These are phyloP conservation scores for Chlorokybus atmophyticus DNA, from an alignment of 139 green algal species.

Conservation along the genomic window DNA sequence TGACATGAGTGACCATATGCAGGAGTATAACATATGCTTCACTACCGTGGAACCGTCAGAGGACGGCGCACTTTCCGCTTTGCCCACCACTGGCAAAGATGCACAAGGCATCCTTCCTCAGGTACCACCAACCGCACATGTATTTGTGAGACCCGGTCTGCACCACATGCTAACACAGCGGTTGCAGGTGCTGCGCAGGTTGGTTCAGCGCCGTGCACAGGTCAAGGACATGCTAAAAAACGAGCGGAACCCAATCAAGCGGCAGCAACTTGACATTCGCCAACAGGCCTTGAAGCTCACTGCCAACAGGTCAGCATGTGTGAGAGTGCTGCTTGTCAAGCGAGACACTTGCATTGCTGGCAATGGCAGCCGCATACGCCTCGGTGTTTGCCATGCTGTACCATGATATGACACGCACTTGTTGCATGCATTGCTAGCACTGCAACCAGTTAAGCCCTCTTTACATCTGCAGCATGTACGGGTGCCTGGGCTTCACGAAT, in stretches of 20 bases:
- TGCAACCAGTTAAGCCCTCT: too few relatives aligned
- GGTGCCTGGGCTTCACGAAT: constrained; percentile 86
- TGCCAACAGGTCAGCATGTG: constrained; percentile 82
- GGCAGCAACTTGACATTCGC: constrained; percentile 62
- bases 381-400: too few relatives aligned
- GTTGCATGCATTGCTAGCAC: too few relatives aligned
- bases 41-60: constrained; percentile 76
- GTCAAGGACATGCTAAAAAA: constrained; percentile 68
- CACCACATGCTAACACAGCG: constrained; percentile 8
- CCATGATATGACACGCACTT: too few relatives aligned
- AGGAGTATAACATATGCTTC: constrained; percentile 99
- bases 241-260: constrained; percentile 51
- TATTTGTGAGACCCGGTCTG: too few relatives aligned
- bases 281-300: constrained; percentile 94
- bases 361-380: too few relatives aligned
- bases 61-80: background rate
- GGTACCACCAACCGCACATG: constrained; percentile 12
- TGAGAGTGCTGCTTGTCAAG: background rate
- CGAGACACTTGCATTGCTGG: background rate
- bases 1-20: constrained; percentile 1
- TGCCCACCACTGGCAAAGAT: constrained; percentile 6
- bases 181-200: constrained; percentile 32
- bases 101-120: constrained; percentile 17
- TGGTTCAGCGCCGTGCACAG: constrained; percentile 60
- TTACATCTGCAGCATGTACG: constrained; percentile 66